Evolutionary conservation across 202 grass and related monocot genomes (phyloP).

Genomic region (Eragrostis tef): DNA sequence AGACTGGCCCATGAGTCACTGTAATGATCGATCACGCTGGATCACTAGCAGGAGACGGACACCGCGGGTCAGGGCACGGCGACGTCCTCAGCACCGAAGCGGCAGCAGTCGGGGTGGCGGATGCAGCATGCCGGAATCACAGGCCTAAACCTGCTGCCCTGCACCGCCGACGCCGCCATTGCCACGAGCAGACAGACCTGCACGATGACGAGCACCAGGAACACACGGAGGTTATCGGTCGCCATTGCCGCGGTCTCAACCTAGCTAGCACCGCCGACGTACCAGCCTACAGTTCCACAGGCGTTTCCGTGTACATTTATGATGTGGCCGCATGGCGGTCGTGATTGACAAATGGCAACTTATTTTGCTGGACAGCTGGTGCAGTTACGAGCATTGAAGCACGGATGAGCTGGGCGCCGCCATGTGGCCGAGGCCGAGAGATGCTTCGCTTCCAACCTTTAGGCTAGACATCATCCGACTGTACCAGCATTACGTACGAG

Average conservation of each 20-base stretch:
- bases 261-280: background rate
- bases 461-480: no score
- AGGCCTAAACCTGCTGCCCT: background rate
- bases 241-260: background rate
- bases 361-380: background rate
- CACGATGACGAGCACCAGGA: constrained; percentile 22
- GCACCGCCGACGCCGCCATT: constrained; percentile 2
- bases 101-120: constrained; percentile 32
- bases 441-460: no score
- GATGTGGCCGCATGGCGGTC: no score
- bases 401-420: background rate
- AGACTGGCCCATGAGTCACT: background rate
- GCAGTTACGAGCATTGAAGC: background rate
- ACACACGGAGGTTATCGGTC: background rate
- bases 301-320: no score
- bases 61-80: background rate
- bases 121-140: constrained; percentile 4
- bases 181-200: constrained; percentile 27
- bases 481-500: no score
- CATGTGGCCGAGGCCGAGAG: no score
- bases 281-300: background rate
- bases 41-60: background rate
- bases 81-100: background rate
- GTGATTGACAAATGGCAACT: no score
- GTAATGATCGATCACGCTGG: background rate